Conservation (phyloP, 2,329 filamentous ascomycete genomes). For the Arachnomyces sp. region DNA sequence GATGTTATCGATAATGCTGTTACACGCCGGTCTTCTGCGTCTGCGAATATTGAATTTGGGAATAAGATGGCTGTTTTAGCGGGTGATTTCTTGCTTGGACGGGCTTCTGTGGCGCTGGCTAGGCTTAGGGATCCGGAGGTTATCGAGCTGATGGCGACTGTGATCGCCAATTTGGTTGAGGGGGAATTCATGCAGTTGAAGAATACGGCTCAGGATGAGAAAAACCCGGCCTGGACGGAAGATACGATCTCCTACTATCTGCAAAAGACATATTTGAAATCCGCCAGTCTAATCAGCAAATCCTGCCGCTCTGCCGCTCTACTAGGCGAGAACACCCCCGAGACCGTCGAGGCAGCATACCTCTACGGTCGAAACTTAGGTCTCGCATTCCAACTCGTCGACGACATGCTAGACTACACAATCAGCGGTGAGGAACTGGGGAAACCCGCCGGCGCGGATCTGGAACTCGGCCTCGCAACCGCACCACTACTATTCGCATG, state of each 20-base stretch:
- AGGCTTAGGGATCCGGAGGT: constrained; percentile 88
- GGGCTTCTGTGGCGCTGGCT: constrained; percentile 88
- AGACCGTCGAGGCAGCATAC: constrained; percentile 86
- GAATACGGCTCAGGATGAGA: constrained; percentile 86
- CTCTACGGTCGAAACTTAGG: constrained; percentile 88
- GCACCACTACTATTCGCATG: constrained; percentile 92
- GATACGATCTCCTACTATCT: constrained; percentile 89
- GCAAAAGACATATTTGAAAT: constrained; percentile 97
- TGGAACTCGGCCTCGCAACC: constrained; percentile 88
- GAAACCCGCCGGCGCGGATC: constrained; percentile 88
- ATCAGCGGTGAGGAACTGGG: constrained; percentile 75
- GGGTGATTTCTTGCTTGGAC: constrained; percentile 89
- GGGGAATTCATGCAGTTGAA: constrained; percentile 99
- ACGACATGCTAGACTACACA: constrained; percentile 97
- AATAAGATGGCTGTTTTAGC: constrained; percentile 99
- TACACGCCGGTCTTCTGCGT: constrained; percentile 73
- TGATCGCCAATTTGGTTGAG: constrained; percentile 95
- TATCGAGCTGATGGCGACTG: constrained; percentile 85
- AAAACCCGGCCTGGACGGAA: constrained; percentile 75
- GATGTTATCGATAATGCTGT: constrained; percentile 94
- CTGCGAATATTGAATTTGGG: constrained; percentile 89
- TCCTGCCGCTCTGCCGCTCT: constrained; percentile 85
- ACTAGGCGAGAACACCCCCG: constrained; percentile 65
- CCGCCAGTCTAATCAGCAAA: constrained; percentile 90
- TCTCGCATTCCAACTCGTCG: constrained; percentile 91